Conservation (phyloP, 2,329 filamentous ascomycete genomes). For the Penicillium janthinellum region DNA sequence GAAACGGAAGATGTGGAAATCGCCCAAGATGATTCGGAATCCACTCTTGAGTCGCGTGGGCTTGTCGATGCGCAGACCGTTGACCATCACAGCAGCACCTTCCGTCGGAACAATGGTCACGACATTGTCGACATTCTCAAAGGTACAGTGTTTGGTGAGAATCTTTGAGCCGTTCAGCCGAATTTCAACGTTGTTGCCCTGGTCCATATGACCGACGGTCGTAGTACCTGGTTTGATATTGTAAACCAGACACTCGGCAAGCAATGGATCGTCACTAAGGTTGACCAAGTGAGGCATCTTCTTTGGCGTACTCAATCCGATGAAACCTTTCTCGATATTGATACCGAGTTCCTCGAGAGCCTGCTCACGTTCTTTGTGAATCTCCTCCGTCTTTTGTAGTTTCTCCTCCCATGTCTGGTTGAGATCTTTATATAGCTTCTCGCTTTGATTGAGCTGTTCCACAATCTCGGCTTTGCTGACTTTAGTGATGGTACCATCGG, state of each 20-base stretch:
- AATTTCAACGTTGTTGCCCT: conserved; percentile 81
- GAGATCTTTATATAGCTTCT: conserved; percentile 92
- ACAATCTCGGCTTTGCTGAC: conserved; percentile 98
- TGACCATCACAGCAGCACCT: conserved; percentile 97
- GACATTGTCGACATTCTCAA: conserved; percentile 88
- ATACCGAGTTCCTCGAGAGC: conserved; percentile 96
- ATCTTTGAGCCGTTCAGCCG: conserved; percentile 93
- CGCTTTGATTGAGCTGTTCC: conserved; percentile 92
- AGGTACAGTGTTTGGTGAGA: conserved; percentile 85
- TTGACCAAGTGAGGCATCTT: conserved; percentile 99
- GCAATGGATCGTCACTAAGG: conserved; percentile 86
- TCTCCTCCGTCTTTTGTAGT: conserved; percentile 88
- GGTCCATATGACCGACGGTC: conserved; percentile 90
- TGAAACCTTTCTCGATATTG: conserved; percentile 97
- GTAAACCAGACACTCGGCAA: conserved; percentile 96
- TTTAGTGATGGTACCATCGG: conserved; percentile 86
- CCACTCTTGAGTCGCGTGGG: conserved; percentile 85
- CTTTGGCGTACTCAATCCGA: conserved; percentile 93
- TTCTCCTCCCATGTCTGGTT: conserved; percentile 99
- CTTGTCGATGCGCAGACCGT: conserved; percentile 85
- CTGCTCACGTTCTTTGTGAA: conserved; percentile 94
- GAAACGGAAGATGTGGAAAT: conserved; percentile 98
- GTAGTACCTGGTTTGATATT: conserved; percentile 96
- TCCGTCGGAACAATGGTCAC: conserved; percentile 90
- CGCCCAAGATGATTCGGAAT: conserved; percentile 90